Conservation (phyloP, 2,329 filamentous ascomycete genomes). For the Delphinella strobiligena region DNA sequence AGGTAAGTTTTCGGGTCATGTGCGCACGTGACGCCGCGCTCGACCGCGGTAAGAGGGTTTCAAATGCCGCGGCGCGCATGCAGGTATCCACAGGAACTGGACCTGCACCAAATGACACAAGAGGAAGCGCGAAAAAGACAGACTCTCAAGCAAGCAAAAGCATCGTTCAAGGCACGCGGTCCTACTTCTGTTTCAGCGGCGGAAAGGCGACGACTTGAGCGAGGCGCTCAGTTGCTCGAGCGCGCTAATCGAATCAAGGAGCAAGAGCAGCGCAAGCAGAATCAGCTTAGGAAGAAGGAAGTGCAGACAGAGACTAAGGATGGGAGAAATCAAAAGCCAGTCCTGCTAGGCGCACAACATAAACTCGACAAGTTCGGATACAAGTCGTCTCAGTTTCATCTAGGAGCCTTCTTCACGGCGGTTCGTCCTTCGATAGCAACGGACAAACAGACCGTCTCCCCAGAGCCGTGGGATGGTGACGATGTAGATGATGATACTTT, state of each 20-base stretch:
- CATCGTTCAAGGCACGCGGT: slow-evolving; percentile 22
- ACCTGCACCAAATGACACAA: no score
- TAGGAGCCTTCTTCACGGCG: slow-evolving; percentile 22
- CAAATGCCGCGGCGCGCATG: no score
- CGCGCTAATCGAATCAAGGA: slow-evolving; percentile 22
- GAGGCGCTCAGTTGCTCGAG: slow-evolving; percentile 20
- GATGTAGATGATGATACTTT: slow-evolving; percentile 21
- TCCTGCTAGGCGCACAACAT: slow-evolving; percentile 19
- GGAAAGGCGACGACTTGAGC: slow-evolving; percentile 22
- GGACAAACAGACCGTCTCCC: neutral
- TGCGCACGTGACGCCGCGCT: no score
- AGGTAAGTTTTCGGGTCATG: no score
- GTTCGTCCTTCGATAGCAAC: neutral
- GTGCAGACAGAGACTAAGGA: slow-evolving; percentile 9
- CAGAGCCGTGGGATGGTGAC: slow-evolving; percentile 9
- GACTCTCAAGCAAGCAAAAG: slow-evolving; percentile 25
- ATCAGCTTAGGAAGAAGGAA: slow-evolving; percentile 19
- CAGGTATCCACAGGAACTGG: no score
- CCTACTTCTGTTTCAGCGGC: slow-evolving; percentile 18
- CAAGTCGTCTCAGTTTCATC: slow-evolving; percentile 23
- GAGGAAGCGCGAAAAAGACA: slow-evolving; percentile 12
- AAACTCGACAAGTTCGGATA: slow-evolving; percentile 22
- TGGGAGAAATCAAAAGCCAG: slow-evolving; percentile 9
- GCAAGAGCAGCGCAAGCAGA: slow-evolving; percentile 19
- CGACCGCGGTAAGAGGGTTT: no score